Conservation (phyloP, 805 yeast genomes). For the Wickerhamiella sergipiensis region DNA sequence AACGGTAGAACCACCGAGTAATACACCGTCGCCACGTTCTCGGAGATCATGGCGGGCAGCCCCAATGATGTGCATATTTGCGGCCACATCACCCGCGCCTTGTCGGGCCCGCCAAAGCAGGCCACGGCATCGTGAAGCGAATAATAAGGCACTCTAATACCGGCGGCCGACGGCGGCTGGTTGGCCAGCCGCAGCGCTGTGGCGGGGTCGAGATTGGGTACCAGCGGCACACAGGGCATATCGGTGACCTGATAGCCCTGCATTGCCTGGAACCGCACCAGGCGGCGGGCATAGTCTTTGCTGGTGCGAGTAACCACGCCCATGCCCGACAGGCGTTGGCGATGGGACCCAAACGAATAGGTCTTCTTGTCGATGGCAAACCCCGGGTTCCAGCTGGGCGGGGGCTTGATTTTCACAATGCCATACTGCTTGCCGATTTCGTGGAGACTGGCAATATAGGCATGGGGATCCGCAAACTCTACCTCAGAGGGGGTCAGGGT, state of each 20-base stretch:
- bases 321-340: constrained; percentile 24
- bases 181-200: neutral
- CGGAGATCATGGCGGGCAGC: neutral
- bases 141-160: neutral
- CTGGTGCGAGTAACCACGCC: constrained; percentile 24
- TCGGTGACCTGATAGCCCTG: neutral
- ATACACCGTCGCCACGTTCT: neutral
- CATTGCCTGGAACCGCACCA: neutral
- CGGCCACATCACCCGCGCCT: neutral
- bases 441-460: constrained; percentile 41
- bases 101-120: neutral
- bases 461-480: constrained; percentile 52
- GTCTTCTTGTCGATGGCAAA: constrained; percentile 23
- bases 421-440: constrained; percentile 49
- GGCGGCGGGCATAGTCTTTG: constrained; percentile 12
- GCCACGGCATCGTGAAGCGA: neutral
- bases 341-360: constrained; percentile 18
- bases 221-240: constrained; percentile 11
- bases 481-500: constrained; percentile 38
- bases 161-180: neutral
- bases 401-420: constrained; percentile 62
- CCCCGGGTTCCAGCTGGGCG: constrained; percentile 32
- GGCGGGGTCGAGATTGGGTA: neutral
- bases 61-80: neutral
- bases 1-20: neutral